Evolutionary conservation across 306 rosid species (phyloP).

Genomic region (Adenanthera pavonina): DNA sequence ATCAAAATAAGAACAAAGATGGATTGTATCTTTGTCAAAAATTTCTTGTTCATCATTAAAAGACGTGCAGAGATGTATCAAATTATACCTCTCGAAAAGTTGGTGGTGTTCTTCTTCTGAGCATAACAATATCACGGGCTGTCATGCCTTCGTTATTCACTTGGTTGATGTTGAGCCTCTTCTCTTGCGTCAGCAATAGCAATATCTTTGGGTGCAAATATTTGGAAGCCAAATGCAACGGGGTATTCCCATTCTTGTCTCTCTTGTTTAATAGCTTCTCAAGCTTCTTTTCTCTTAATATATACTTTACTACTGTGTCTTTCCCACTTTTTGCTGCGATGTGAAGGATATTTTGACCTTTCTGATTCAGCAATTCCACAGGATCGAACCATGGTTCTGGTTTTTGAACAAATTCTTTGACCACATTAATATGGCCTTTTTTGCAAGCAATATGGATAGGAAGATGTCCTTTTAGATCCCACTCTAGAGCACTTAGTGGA

Average conservation of each 20-base stretch:
- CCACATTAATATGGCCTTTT: not conserved
- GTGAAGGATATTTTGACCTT: not conserved
- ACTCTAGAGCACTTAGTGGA: not conserved
- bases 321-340: not conserved
- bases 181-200: not conserved
- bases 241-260: not conserved
- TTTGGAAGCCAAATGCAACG: not conserved
- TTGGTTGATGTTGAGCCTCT: not conserved
- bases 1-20: too few species aligned
- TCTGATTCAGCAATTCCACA: not conserved
- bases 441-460: not conserved
- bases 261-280: not conserved
- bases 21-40: too few species aligned
- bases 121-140: not conserved
- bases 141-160: not conserved
- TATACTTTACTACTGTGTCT: not conserved
- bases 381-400: not conserved
- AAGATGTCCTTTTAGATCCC: not conserved
- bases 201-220: not conserved
- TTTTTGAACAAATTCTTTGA: not conserved
- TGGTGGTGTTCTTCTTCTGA: not conserved
- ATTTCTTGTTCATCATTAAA: too few species aligned
- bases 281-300: not conserved
- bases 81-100: not conserved
- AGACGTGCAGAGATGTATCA: too few species aligned